Evolutionary conservation across 2,329 filamentous ascomycete genomes (phyloP), one percentile per base, ranked within the genome.

Genomic region (Dactylellina parvicollis): DNA sequence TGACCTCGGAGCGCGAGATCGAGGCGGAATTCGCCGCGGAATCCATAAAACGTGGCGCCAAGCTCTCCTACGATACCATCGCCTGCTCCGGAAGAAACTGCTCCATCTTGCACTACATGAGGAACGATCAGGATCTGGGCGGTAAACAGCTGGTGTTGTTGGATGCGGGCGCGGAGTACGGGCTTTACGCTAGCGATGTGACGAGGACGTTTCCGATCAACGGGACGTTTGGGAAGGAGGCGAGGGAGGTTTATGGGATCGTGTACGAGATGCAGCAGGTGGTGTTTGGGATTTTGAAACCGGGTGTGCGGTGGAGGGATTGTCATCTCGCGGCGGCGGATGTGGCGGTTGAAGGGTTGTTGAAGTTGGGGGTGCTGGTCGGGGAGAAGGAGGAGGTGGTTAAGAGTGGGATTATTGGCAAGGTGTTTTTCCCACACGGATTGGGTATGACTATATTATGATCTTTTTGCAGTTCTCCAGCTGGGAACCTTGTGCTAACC

Each of bases 31-130:
- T 96, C 79, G 83, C 89, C 22, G 85, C 87, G 32, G 86, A 86
- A 20, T 96, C 92, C 79, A 88, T 91, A 54, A 85, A 89, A 5
- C 84, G 86, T 57, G 90, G 90, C 74, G 90, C 91, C 2, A 83
- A 87, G 55, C 91, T 96, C 82, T 89, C 94, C 0, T 99, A 99
- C 79, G 87, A 89, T 49, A 86, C 92, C n/a, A 97, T 99, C 77
- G 92, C 91, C 47, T 94, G 91, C 1, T 88, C 90, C 1, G 94
- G 94, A 0, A 79, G 84, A n/a, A 95, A 95, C 78, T 92, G 90
- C 4, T 88, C 90, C 12, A 93, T 91, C 0, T 83, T 98, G 40
- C 95, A 99, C 81, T 99, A 99, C 80, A 86, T 86, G 44, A 87
- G 86, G 59, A 98, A 99, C 79, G 85, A 96, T 78, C 86, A 90